Base-by-base conservation (phyloP, 345 rosid species). In the Turnera subulata region DNA sequence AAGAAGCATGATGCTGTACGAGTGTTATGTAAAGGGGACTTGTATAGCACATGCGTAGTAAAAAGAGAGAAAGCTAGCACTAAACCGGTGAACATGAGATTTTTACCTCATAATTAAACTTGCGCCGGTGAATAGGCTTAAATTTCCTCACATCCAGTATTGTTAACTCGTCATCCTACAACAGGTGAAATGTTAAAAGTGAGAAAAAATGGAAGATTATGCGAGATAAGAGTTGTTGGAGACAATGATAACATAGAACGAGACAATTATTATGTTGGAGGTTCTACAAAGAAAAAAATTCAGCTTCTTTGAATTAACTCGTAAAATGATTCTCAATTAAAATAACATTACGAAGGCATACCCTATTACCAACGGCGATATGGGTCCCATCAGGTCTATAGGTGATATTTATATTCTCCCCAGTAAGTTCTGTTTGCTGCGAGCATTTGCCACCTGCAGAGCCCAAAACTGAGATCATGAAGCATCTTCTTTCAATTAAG, bases 381-480 rank as follows among this genome's bases (percentile, higher is more conserved):
- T 89, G 97, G 16, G 95, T 84, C 43, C 96, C 96, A 33, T 93
- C 99, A 65, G 96, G 96, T 78, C 78, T 85, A 62, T 87, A 93
- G 53, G 99, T 89, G 56, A 93, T 93, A 78, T 93, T 93, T 59
- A 93, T 93, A 74, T 93, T 93, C 71, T 93, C 99, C 53, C 99
- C 96, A 65, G 92, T 93, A 59, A 93, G 97, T 67, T 93, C 99
- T 38, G 83, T 86, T 74, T 76, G 95, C 75, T 85, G 99, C 11
- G 97, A 78, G 71, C 99, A 93, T 74, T 93, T 93, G 60, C 97
- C 97, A 73, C 95, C 97, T 93, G 65, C 46, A 71, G 48, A 54
- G 58, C 39, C 32, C 25, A 52, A 48, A 56, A 42, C 42, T 19
- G n/a, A 50, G 11, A 32, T 50, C 1, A 23, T 38, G 17, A 6